phyloP scores from a whole-genome alignment of 768 basidiomycete genomes.

The Naganishia vishniacii region DNA sequence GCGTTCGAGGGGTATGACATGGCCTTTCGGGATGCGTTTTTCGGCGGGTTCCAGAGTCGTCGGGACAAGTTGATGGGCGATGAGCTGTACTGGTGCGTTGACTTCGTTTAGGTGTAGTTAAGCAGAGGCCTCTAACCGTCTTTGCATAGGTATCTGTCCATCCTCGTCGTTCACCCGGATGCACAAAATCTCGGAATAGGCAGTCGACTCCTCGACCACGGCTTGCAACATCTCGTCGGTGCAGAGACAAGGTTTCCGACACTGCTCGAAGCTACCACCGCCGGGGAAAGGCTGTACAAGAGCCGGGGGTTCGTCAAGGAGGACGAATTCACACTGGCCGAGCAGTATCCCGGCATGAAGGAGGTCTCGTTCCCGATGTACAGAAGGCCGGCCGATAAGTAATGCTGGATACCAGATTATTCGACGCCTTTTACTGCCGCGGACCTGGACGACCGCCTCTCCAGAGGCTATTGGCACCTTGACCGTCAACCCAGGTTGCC shows the following conservation, averaged over 20 bases:
- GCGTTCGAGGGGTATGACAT: conserved; percentile 8
- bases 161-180: conserved; percentile 18
- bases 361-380: conserved; percentile 11
- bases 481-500: not conserved
- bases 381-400: not conserved
- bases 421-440: too few relatives aligned
- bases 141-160: not conserved
- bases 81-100: not conserved
- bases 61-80: conserved; percentile 17
- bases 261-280: conserved; percentile 6
- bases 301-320: conserved; percentile 18
- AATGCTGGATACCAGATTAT: too few relatives aligned
- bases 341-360: conserved; percentile 14
- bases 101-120: too few relatives aligned
- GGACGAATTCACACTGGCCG: conserved; percentile 7
- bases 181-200: conserved; percentile 7
- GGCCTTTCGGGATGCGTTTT: conserved; percentile 14
- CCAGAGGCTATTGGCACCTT: too few relatives aligned
- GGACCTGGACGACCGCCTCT: not conserved
- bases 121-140: not conserved
- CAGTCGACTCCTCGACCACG: conserved; percentile 8
- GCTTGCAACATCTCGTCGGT: not conserved
- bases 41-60: not conserved
- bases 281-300: conserved; percentile 4
- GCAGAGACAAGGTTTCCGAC: not conserved